Conservation (phyloP, 2,329 filamentous ascomycete genomes). For the Neophaeococcomyces aloes region DNA sequence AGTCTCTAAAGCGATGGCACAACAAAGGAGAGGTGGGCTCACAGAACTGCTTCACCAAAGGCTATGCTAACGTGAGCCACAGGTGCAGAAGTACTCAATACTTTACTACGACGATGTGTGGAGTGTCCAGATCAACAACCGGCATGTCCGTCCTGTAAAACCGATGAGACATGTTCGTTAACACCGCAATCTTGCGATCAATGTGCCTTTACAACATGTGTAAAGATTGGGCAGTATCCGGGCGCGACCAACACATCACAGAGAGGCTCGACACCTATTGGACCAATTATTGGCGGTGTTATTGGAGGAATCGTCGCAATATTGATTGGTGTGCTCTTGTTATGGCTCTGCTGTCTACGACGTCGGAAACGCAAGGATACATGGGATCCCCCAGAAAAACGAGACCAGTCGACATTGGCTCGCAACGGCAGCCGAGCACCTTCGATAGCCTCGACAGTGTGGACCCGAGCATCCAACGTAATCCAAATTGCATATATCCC, state of each 20-base stretch:
- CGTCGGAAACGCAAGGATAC: constrained; percentile 50
- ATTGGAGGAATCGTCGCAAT: constrained; percentile 72
- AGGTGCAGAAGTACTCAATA: constrained; percentile 17
- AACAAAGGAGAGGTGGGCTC: too few relatives aligned
- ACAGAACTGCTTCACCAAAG: too few relatives aligned
- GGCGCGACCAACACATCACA: constrained; percentile 23
- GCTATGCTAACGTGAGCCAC: neutral
- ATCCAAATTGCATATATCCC: constrained; percentile 99
- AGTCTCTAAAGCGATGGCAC: too few relatives aligned
- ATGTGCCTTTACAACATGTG: constrained; percentile 51
- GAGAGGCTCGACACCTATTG: constrained; percentile 36
- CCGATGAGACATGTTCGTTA: constrained; percentile 49
- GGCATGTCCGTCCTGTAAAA: constrained; percentile 49
- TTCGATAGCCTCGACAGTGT: constrained; percentile 88
- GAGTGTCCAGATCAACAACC: constrained; percentile 44
- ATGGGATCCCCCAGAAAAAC: constrained; percentile 45
- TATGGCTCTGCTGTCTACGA: constrained; percentile 81
- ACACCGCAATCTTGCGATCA: constrained; percentile 47
- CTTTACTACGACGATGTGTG: constrained; percentile 50
- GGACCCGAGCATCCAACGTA: constrained; percentile 94
- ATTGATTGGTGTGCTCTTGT: constrained; percentile 62
- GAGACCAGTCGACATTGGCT: constrained; percentile 47
- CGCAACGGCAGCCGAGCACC: constrained; percentile 50
- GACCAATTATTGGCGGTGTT: constrained; percentile 85
- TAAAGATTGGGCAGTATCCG: constrained; percentile 32